Evolutionary conservation across 305 asterid genomes (phyloP).

Genomic region (Solanum hybrid): DNA sequence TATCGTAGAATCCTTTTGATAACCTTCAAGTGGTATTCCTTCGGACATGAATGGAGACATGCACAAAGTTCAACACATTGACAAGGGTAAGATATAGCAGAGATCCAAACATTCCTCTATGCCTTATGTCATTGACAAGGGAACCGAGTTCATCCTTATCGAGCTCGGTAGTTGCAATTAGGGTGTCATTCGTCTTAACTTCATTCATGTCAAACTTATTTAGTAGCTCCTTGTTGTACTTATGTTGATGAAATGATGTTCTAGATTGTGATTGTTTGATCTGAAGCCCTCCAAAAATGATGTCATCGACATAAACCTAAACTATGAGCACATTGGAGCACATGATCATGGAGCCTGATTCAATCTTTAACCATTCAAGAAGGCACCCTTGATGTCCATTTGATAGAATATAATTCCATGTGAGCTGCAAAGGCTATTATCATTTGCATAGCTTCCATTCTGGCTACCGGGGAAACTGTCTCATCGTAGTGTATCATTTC

Average conservation of each 20-base stretch:
- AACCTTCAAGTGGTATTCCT: not conserved
- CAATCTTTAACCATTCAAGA: not conserved
- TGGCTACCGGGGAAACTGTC: not conserved
- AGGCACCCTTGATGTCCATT: not conserved
- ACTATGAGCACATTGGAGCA: not conserved
- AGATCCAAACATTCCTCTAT: not conserved
- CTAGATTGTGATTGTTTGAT: too few species aligned
- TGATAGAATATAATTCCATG: not conserved
- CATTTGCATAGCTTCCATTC: not conserved
- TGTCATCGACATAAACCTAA: not conserved
- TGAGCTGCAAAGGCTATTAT: not conserved
- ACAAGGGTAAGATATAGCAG: not conserved
- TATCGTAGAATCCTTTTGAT: not conserved
- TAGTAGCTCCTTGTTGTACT: not conserved
- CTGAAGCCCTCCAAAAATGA: not conserved
- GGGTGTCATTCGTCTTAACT: not conserved
- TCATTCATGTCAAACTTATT: not conserved
- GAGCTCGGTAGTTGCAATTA: not conserved
- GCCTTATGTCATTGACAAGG: not conserved
- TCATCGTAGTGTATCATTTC: not conserved
- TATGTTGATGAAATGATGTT: not conserved
- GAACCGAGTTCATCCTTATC: not conserved
- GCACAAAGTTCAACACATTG: not conserved
- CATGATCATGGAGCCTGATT: not conserved
- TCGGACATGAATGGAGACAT: not conserved